Evolutionary conservation across 371 early-diverging fungal genomes (phyloP).

Genomic region (Capillidium heterosporum): DNA sequence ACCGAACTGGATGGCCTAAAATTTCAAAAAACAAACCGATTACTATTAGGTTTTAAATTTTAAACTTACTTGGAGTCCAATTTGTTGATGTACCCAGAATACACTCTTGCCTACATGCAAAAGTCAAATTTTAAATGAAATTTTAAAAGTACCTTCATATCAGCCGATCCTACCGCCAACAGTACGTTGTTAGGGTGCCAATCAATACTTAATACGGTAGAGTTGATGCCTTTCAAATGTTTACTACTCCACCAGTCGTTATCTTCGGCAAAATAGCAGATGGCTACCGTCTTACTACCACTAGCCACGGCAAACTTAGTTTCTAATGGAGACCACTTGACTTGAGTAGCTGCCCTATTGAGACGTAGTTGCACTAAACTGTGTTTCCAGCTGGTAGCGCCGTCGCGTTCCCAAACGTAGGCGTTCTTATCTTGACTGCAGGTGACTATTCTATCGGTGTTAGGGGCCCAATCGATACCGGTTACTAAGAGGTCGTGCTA

Average conservation of each 20-base stretch:
- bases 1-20: constrained; percentile 44
- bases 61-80: constrained; percentile 61
- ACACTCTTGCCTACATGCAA: constrained; percentile 56
- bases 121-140: not conserved
- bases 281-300: constrained; percentile 72
- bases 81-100: constrained; percentile 89
- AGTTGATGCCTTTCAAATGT: constrained; percentile 81
- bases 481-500: constrained; percentile 94
- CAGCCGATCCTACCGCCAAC: constrained; percentile 85
- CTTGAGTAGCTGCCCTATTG: constrained; percentile 91
- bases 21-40: not conserved
- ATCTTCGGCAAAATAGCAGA: constrained; percentile 91
- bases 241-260: constrained; percentile 94
- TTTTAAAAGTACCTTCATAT: constrained; percentile 48
- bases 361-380: constrained; percentile 85
- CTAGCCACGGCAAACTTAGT: constrained; percentile 96
- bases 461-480: constrained; percentile 89
- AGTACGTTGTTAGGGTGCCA: constrained; percentile 96
- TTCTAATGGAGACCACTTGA: constrained; percentile 89
- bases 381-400: constrained; percentile 60
- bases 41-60: not conserved
- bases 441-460: constrained; percentile 85
- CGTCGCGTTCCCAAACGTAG: constrained; percentile 86
- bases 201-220: constrained; percentile 74
- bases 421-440: constrained; percentile 97